Conservation (phyloP, 116 monocot genomes). For the Papilionanthe hybrid region DNA sequence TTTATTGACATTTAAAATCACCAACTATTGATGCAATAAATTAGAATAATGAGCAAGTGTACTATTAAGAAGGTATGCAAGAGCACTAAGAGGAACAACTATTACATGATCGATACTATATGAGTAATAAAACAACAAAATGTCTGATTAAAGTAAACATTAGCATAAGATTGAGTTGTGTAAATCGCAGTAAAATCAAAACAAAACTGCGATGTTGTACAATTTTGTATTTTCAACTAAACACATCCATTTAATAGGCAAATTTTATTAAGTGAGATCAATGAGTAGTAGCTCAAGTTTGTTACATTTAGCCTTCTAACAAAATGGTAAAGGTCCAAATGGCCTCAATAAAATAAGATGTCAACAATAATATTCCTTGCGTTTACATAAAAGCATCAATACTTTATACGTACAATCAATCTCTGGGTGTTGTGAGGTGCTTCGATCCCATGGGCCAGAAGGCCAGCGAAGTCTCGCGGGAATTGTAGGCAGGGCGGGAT, state of each 20-base stretch:
- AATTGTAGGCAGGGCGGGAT: too few species aligned
- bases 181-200: not conserved
- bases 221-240: not conserved
- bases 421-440: too few species aligned
- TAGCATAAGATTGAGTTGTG: not conserved
- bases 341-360: not conserved
- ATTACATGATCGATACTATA: not conserved
- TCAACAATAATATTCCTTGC: not conserved
- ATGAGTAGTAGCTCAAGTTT: too few species aligned
- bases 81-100: slow-evolving; percentile 3
- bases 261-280: not conserved
- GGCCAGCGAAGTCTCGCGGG: too few species aligned
- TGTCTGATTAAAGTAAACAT: not conserved
- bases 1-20: not conserved
- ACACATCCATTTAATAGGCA: not conserved
- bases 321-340: not conserved
- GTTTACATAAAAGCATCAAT: too few species aligned
- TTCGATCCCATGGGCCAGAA: too few species aligned
- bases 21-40: not conserved
- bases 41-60: not conserved
- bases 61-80: not conserved
- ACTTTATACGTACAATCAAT: too few species aligned
- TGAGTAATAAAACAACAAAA: not conserved
- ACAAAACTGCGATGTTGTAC: not conserved
- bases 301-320: not conserved